A percentile compares a stretch with the other conserved stretches of the same genome.
Conservation (phyloP, 148 eudicot genomes). For the Salicornia ramosissima region DNA sequence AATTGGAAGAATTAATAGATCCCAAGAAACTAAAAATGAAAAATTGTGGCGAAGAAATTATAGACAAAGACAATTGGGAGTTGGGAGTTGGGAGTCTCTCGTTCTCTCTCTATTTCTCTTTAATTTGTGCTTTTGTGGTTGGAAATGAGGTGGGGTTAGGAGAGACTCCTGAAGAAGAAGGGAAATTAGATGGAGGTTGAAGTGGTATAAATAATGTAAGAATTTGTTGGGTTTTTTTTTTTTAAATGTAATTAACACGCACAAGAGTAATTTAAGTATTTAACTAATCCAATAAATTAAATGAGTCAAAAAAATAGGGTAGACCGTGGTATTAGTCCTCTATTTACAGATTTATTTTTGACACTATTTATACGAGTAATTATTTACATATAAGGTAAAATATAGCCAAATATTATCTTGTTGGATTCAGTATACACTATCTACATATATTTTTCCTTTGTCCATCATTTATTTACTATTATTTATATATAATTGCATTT, state of each 20-base stretch:
- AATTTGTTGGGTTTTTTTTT: neutral
- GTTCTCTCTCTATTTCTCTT: neutral
- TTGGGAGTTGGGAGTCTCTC: slow-evolving; percentile 8
- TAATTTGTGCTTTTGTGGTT: slow-evolving; percentile 16
- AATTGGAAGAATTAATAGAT: slow-evolving; percentile 8
- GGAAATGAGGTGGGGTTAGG: slow-evolving; percentile 32
- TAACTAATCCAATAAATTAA: too few relatives aligned
- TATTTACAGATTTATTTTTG: too few relatives aligned
- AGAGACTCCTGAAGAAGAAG: slow-evolving; percentile 31
- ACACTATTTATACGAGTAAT: too few relatives aligned
- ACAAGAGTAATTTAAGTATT: too few relatives aligned
- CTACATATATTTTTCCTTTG: too few relatives aligned
- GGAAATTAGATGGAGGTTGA: slow-evolving; percentile 1
- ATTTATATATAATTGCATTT: too few relatives aligned
- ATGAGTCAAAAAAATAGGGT: too few relatives aligned
- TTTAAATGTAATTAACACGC: neutral
- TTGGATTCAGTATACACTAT: too few relatives aligned
- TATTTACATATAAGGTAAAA: too few relatives aligned
- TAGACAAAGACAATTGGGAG: neutral
- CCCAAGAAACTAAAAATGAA: slow-evolving; percentile 18
- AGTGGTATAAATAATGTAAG: slow-evolving; percentile 18
- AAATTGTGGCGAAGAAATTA: neutral
- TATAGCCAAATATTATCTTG: too few relatives aligned
- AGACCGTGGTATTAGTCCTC: too few relatives aligned
- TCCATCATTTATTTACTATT: too few relatives aligned